Base-by-base conservation (phyloP, 2,329 filamentous ascomycete genomes). In the Stenocarpella maydis region DNA sequence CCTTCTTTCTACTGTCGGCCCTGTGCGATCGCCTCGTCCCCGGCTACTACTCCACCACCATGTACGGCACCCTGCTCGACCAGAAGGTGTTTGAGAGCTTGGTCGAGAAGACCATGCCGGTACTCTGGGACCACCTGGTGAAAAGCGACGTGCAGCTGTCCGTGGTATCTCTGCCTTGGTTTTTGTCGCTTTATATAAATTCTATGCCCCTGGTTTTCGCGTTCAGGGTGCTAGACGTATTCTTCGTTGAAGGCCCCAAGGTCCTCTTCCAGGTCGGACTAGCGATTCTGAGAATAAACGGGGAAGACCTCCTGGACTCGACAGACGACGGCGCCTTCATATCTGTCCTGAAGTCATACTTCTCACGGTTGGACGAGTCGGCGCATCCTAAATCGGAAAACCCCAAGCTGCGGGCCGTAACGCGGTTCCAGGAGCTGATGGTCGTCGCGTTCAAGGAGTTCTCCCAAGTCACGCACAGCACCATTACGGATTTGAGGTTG, bases 391-490 rank as follows among this genome's bases (percentile, higher is more conserved):
- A 92, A 76, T 98, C 94, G 0, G 95, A 98, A 78, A 99, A 98
- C 72, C 91, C 95, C 3, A 99, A 98, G 81, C 84, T 98, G 65
- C 89, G 95, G 65, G 94, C 95, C 0, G 96, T 99, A 66, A 99
- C 97, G 7, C 89, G 93, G 55, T 99, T 99, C 78, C 96, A 99
- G 76, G 96, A 98, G 79, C 88, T 99, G 69, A 98, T 99, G 95
- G 96, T 99, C 3, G 96, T 98, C 24, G 96, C 96, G 0, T 99
- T 99, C 82, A 98, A 98, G 75, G 96, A 99, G 77, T 99, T 99
- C 77, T 92, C 95, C 0, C 93, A 91, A 49, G 97, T 99, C 74
- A 99, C 96, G 0, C 95, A 99, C 77, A 91, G 90, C 77, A 97
- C 91, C 63, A 95, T 99, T 71, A 92, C 92, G 0, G 96, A 98